A percentile compares a stretch with the other conserved stretches of the same genome.
These are phyloP conservation scores for Suillus variegatus DNA, from an alignment of 768 basidiomycete genomes.

Conservation along the genomic window DNA sequence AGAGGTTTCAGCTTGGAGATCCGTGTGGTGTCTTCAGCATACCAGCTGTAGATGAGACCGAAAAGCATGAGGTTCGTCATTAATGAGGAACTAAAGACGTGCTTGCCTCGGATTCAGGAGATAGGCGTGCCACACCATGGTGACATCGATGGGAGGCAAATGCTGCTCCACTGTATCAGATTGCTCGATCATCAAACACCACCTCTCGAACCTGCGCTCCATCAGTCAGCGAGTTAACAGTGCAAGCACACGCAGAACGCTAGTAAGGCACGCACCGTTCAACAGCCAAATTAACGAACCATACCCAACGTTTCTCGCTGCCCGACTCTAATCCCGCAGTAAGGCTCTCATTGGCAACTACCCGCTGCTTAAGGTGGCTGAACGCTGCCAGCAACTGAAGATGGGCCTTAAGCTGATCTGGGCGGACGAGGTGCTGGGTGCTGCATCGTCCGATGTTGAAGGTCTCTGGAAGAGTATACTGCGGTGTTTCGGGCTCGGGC, in stretches of 20 bases:
- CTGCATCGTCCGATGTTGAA: conserved; percentile 14
- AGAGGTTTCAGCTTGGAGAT: conserved; percentile 3
- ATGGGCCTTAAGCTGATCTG: conserved; percentile 32
- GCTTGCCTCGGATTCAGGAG: conserved; percentile 39
- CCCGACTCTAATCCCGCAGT: conserved; percentile 24
- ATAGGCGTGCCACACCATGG: conserved; percentile 44
- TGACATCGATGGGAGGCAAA: conserved; percentile 40
- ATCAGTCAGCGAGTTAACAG: not conserved
- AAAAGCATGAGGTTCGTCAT: not conserved
- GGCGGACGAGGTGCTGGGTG: conserved; percentile 18
- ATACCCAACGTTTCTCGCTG: conserved; percentile 35
- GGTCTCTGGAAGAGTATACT: conserved; percentile 17
- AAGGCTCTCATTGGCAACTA: conserved; percentile 19
- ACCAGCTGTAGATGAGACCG: conserved; percentile 19
- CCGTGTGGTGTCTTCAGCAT: conserved; percentile 22
- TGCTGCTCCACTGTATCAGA: conserved; percentile 5
- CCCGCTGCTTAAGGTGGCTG: conserved; percentile 19
- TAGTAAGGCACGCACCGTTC: conserved; percentile 29
- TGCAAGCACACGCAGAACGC: not conserved
- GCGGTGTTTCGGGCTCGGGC: conserved; percentile 7
- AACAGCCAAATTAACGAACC: conserved; percentile 40
- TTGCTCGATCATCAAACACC: conserved; percentile 24
- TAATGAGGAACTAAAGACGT: not conserved
- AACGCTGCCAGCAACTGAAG: conserved; percentile 31
- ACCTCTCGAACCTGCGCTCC: conserved; percentile 34